phyloP scores from a whole-genome alignment of 2,329 filamentous ascomycete genomes.

The Hypoxylon sp. region DNA sequence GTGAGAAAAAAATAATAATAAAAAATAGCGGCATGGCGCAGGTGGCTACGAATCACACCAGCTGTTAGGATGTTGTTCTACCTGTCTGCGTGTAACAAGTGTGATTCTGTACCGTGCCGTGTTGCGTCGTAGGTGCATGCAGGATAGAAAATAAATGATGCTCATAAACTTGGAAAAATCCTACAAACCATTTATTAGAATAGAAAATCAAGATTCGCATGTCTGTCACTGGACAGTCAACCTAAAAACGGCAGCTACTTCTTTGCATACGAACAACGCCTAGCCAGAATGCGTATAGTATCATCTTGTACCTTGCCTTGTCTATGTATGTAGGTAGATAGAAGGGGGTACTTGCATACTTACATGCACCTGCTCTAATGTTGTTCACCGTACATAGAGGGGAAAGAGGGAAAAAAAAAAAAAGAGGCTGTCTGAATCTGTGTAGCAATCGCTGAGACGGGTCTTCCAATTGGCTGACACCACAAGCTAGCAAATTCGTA shows the following conservation, averaged over 20 bases:
- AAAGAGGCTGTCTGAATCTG: constrained; percentile 13
- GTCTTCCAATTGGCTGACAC: constrained; percentile 18
- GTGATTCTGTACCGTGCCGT: neutral
- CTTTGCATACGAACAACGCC: neutral
- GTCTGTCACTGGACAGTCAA: constrained; percentile 8
- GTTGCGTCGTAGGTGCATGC: neutral
- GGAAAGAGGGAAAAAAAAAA: no score
- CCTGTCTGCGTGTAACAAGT: neutral
- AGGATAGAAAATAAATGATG: neutral
- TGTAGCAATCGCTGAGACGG: constrained; percentile 8
- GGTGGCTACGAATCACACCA: neutral
- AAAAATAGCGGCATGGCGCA: neutral
- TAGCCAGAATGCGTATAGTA: neutral
- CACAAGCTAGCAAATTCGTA: constrained; percentile 14
- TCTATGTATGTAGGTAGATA: no score
- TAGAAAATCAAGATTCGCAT: constrained; percentile 13
- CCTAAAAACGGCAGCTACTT: constrained; percentile 8
- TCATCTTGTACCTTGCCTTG: no score
- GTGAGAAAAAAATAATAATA: no score
- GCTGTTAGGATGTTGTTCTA: neutral
- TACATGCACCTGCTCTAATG: constrained; percentile 5
- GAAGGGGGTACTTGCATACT: neutral
- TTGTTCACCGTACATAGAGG: no score
- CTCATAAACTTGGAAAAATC: neutral
- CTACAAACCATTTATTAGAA: neutral